phyloP scores from a whole-genome alignment of 2,329 filamentous ascomycete species.

The Neoscytalidium dimidiatum region DNA sequence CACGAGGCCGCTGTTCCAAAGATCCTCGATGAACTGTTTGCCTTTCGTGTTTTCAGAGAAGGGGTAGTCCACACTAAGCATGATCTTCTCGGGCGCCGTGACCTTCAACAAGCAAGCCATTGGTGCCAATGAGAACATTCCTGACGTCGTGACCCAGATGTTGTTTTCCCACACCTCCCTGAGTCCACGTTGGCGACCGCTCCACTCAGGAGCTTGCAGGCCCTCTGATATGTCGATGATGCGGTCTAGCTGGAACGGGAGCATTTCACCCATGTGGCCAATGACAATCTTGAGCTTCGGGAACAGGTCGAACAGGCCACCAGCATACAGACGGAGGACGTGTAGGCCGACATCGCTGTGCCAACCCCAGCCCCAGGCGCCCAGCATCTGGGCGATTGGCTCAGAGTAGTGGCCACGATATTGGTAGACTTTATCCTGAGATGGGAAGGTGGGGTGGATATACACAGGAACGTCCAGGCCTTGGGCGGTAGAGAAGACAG shows the following conservation, averaged over 20 bases:
- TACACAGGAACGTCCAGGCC: conserved; percentile 37
- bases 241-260: conserved; percentile 45
- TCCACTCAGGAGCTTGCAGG: conserved; percentile 37
- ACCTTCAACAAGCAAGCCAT: conserved; percentile 48
- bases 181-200: conserved; percentile 28
- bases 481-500: conserved; percentile 33
- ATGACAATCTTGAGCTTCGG: conserved; percentile 46
- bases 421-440: conserved; percentile 25
- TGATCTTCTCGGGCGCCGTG: conserved; percentile 42
- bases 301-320: conserved; percentile 46
- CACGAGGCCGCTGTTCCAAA: conserved; percentile 54
- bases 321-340: conserved; percentile 46
- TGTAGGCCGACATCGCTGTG: conserved; percentile 52
- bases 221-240: conserved; percentile 48
- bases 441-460: conserved; percentile 36
- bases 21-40: conserved; percentile 49
- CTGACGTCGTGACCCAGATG: conserved; percentile 46
- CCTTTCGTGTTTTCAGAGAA: conserved; percentile 52
- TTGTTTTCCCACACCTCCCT: conserved; percentile 44
- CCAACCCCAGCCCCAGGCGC: conserved; percentile 53
- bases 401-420: conserved; percentile 34
- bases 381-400: conserved; percentile 33
- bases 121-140: conserved; percentile 47
- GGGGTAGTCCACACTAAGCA: conserved; percentile 44
- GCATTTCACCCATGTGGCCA: conserved; percentile 47